Evolutionary conservation across 352 stramenopile species (phyloP).

Genomic region (Aphanomyces stellatus): DNA sequence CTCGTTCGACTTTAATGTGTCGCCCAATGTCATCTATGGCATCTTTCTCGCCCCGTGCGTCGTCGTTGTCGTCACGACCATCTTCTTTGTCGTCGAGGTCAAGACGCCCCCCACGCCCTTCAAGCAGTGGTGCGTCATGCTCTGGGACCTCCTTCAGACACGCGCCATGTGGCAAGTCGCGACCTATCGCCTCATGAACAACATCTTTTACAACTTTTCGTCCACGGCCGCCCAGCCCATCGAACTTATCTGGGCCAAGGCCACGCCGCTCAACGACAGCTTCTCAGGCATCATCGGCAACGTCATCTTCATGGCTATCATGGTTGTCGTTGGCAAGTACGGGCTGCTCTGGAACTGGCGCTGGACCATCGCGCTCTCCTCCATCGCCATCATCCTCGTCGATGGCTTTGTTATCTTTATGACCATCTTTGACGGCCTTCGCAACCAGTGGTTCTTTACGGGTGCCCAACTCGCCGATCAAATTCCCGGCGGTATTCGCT

Average conservation of each 20-base stretch:
- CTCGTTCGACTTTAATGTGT: not conserved
- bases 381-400: not conserved
- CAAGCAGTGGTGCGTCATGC: not conserved
- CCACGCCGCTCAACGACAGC: not conserved
- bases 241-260: not conserved
- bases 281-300: not conserved
- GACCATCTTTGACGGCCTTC: constrained; percentile 2
- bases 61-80: not conserved
- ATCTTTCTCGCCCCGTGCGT: not conserved
- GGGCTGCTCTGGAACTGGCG: constrained; percentile 18
- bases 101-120: not conserved
- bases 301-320: not conserved
- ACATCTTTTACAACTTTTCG: constrained; percentile 4
- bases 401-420: not conserved
- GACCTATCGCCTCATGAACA: not conserved
- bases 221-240: not conserved
- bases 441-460: constrained; percentile 15
- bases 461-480: not conserved
- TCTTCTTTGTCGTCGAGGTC: not conserved
- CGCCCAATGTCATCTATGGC: not conserved
- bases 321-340: not conserved
- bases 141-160: constrained; percentile 12
- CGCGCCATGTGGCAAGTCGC: constrained; percentile 12
- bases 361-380: not conserved
- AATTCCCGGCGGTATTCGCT: not conserved